Conservation (phyloP, 1,139 yeast species). For the Scheffersomyces titani region DNA sequence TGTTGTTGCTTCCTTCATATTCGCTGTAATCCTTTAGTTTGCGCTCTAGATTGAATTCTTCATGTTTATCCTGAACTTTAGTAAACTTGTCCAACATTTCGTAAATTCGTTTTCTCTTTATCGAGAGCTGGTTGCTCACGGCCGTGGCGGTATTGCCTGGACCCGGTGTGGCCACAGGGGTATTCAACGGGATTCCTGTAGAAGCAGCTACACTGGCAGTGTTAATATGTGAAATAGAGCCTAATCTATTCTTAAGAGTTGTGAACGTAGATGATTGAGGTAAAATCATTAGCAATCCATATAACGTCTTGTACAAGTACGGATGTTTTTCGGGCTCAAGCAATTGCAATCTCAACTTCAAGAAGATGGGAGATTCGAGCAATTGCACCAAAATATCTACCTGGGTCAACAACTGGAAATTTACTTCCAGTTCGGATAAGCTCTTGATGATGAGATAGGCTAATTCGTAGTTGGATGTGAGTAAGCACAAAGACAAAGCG, state of each 20-base stretch:
- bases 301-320: conserved; percentile 79
- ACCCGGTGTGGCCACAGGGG: conserved; percentile 26
- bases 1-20: not conserved
- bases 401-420: conserved; percentile 71
- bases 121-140: conserved; percentile 31
- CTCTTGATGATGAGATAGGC: conserved; percentile 80
- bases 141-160: conserved; percentile 13
- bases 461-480: conserved; percentile 87
- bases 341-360: conserved; percentile 81
- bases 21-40: conserved; percentile 8
- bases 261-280: conserved; percentile 96
- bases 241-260: conserved; percentile 74
- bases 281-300: conserved; percentile 88
- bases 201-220: conserved; percentile 15
- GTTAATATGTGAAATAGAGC: conserved; percentile 39
- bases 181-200: conserved; percentile 17
- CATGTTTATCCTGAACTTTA: conserved; percentile 59
- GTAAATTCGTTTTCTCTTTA: conserved; percentile 43
- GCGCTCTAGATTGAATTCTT: conserved; percentile 18
- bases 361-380: conserved; percentile 81
- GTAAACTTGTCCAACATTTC: conserved; percentile 66
- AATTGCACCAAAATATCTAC: conserved; percentile 80
- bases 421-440: conserved; percentile 73
- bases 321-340: conserved; percentile 86
- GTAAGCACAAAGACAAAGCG: conserved; percentile 77